Evolutionary conservation across 106 monocot genomes (phyloP), one percentile per base, ranked within the genome.

Genomic region (Phalaenopsis aphrodite): DNA sequence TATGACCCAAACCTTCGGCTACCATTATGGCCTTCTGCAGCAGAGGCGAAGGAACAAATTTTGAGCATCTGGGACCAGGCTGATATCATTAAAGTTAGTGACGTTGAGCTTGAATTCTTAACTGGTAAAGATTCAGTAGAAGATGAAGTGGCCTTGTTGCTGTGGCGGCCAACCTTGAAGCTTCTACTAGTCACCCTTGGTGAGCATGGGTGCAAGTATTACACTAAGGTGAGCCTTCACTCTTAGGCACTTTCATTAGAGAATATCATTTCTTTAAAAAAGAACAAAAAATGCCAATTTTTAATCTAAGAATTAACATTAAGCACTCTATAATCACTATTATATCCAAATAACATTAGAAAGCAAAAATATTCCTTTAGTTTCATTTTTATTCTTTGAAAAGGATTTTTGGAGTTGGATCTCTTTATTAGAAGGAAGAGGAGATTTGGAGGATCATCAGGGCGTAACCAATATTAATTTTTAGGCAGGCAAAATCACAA

Each of bases 1-100:
- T 90, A 87, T 67, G 90, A 90, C 47, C 87, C 90, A 1, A 90
- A 90, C 79, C 80, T 90, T 30, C 78, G 87, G 67, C 81, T 90
- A 24, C 81, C 85, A 12, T 36, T 90, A 14, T 90, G 90, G 90
- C 83, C 87, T 46, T 87, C 87, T 64, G 81, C 81, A 17, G 81
- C 82, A 41, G 87, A 81, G 73, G 90, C 90, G 16, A 80, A 84
- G 72, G 83, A 81, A 42, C 87, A 87, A 47, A 90, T 90, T 12
- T 81, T 87, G 49, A 90, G 90, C 49, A 85, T 90, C 47, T 90
- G 90, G 90, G 80, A 84, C 66, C 77, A 79, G 52, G 90, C 90
- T 37, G 87, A 90, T 80, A 55, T 90, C 41, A 87, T 90, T 42
- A 87, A 90, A 83, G 83, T 90, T 42, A 79, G 83, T 38, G 82